A percentile compares a stretch with the other conserved stretches of the same genome.
These are phyloP conservation scores for Pharnaceum exiguum DNA, from an alignment of 148 eudicot species.

Conservation along the genomic window DNA sequence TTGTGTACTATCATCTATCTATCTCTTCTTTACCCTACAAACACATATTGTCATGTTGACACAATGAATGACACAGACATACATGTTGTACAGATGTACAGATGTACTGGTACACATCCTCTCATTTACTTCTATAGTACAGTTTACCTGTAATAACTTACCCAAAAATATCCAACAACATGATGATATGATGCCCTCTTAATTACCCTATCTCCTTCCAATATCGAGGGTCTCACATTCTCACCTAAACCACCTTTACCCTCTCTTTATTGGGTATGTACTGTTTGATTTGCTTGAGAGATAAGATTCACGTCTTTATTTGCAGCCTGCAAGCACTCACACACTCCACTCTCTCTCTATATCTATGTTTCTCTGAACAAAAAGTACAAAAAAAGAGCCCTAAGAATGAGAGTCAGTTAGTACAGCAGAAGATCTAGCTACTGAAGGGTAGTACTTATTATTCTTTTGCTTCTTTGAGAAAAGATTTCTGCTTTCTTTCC, in stretches of 20 bases:
- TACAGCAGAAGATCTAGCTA: constrained; percentile 27
- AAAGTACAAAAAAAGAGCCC: constrained; percentile 6
- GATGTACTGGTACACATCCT: no score
- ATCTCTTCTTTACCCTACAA: no score
- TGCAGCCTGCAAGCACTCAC: no score
- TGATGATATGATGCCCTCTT: no score
- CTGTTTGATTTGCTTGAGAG: background rate
- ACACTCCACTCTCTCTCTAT: background rate
- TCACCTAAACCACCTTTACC: background rate
- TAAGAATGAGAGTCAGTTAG: no score
- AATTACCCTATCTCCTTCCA: background rate
- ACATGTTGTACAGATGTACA: no score
- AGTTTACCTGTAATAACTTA: no score
- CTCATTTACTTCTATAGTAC: background rate
- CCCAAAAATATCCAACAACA: no score
- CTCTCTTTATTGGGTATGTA: background rate
- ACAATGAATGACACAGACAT: no score
- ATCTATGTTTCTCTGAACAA: background rate
- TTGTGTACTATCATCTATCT: background rate
- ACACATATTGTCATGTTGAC: no score
- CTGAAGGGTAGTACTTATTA: background rate
- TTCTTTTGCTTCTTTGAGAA: background rate
- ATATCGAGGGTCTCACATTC: background rate
- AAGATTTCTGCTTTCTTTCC: constrained; percentile 9
- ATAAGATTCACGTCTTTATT: no score